These are phyloP conservation scores for Lyophyllum shimeji DNA, from an alignment of 768 basidiomycete species.

Conservation along the genomic window DNA sequence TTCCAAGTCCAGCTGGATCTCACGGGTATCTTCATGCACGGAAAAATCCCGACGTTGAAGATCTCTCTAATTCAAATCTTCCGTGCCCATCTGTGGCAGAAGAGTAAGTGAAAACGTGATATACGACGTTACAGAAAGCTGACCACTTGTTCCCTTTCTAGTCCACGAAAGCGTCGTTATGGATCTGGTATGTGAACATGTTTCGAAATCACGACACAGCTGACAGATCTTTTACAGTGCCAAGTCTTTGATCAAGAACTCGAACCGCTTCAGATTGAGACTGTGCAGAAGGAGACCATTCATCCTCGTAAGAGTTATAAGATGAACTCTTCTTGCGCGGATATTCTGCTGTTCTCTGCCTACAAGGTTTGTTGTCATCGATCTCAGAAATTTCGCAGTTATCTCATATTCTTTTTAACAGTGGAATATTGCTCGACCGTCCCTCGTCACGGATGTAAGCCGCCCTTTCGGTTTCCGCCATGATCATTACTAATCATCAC, in stretches of 20 bases:
- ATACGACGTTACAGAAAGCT: slow-evolving; percentile 20
- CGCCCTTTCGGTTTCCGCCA: neutral
- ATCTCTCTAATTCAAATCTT: slow-evolving; percentile 99
- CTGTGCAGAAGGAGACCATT: slow-evolving; percentile 99
- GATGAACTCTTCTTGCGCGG: slow-evolving; percentile 99
- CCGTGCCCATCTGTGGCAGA: slow-evolving; percentile 99
- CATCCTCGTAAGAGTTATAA: slow-evolving; percentile 99
- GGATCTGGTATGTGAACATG: slow-evolving; percentile 60
- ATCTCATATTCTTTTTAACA: slow-evolving; percentile 26
- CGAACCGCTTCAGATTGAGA: slow-evolving; percentile 97
- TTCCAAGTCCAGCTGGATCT: slow-evolving; percentile 99
- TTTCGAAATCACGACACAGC: neutral
- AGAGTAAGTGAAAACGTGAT: slow-evolving; percentile 62
- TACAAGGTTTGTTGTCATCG: slow-evolving; percentile 56
- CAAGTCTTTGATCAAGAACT: slow-evolving; percentile 99
- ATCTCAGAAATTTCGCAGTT: neutral
- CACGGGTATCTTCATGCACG: slow-evolving; percentile 98
- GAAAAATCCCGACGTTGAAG: slow-evolving; percentile 97
- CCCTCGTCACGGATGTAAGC: slow-evolving; percentile 41
- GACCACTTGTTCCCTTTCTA: slow-evolving; percentile 22
- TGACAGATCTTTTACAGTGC: slow-evolving; percentile 47
- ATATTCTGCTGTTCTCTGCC: slow-evolving; percentile 95
- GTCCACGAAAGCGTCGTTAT: slow-evolving; percentile 92
- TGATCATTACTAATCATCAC: slow-evolving; percentile 6
- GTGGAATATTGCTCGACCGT: slow-evolving; percentile 82